Conservation (phyloP, 768 basidiomycete species). For the Suillus occidentalis region DNA sequence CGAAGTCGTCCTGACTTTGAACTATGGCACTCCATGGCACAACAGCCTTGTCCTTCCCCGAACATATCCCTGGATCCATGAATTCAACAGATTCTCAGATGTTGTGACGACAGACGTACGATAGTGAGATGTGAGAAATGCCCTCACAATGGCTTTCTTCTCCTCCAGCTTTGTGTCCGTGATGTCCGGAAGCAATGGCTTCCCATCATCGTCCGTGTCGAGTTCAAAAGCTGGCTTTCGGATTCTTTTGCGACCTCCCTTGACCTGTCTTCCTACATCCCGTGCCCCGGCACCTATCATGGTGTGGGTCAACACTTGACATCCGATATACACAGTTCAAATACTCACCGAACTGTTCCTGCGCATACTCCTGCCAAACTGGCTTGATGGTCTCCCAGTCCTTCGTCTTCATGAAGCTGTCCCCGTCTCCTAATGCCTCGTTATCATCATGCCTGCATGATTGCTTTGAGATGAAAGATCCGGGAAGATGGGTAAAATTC, state of each 20-base stretch:
- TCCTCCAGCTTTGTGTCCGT: not conserved
- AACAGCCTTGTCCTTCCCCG: too few species aligned
- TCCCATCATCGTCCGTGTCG: not conserved
- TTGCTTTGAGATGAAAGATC: not conserved
- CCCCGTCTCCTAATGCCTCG: not conserved
- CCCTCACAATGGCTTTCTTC: not conserved
- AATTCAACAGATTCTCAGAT: too few species aligned
- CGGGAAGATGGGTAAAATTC: not conserved
- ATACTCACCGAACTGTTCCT: not conserved
- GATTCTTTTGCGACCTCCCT: too few species aligned
- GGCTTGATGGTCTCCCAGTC: not conserved
- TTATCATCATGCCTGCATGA: not conserved
- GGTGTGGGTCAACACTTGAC: too few species aligned
- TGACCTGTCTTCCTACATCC: too few species aligned
- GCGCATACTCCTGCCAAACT: not conserved
- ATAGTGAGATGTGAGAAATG: not conserved
- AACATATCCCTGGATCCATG: too few species aligned
- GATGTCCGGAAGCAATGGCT: not conserved
- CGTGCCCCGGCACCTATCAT: too few species aligned
- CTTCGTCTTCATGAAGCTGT: not conserved
- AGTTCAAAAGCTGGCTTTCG: too few species aligned
- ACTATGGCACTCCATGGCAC: too few species aligned
- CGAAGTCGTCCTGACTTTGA: too few species aligned
- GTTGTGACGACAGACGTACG: too few species aligned
- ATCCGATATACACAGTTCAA: not conserved